Base-by-base conservation (phyloP, 192 early-diverging fungal species). In the Rhizophagus prolifer region DNA sequence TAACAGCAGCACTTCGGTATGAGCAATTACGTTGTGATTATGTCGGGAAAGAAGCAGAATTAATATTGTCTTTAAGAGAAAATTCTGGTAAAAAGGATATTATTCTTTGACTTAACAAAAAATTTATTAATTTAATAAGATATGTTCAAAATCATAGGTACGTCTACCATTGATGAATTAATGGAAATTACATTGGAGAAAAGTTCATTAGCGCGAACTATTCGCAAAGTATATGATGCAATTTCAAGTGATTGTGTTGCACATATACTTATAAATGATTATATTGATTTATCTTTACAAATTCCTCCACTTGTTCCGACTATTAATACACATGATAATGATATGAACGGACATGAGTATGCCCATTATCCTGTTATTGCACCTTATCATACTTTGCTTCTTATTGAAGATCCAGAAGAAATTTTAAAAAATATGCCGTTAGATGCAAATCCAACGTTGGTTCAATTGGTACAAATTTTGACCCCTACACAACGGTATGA, bases 391-490 rank as follows among this genome's bases (percentile, higher is more conserved):
- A 92, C 95, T 0, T 76, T 98, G 6, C 76, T 98, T 74, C 86
- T 97, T 19, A 79, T 95, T 34, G 90, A 93, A 63, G 94, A 95
- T 80, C 92, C 93, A 0, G 94, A 92, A 59, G 93, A 95, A 64
- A 88, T 92, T 28, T 75, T 98, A 44, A 89, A 88, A 72, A 85
- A 83, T 23, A 90, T 96, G 72, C 94, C 95, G 10, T 76, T 90
- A 63, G 93, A 95, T 85, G 84, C 94, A 7, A 94, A 92, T 67
- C 93, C 93, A 1, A 91, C 96, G n/a, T 82, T 97, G 2, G 92
- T 95, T 25, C 93, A 95, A 46, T 81, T 98, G 54, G 89, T 98
- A 31, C 94, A 97, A 68, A 90, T 92, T n/a, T 86, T 95, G 14
- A 93, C 92, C 9, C 94, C 94, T 2, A 94, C 91, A 58, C 90